Base-by-base conservation (phyloP, 1,284 basidiomycete genomes). In the Coriolopsis trogii region DNA sequence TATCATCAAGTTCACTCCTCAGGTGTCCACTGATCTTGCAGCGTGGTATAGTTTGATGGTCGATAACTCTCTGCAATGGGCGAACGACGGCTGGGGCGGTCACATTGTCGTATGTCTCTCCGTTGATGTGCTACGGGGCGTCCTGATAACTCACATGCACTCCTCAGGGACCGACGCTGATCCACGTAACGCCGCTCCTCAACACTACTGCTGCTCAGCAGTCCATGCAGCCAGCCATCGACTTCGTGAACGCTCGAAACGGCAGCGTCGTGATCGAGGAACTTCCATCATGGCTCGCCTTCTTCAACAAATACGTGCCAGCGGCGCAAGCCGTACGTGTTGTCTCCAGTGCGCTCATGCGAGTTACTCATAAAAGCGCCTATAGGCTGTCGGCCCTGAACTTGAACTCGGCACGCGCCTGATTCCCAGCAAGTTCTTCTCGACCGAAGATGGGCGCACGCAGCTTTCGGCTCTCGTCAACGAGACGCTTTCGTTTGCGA, bases 51-150 rank as follows among this genome's bases (percentile, higher is more conserved):
- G 42, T 12, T 63, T 76, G 13, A 55, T 74, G 28, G 61, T 71
- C 10, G 70, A 74, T 28, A 69, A 74, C 58, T 61, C 70, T 2
- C 57, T 70, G 15, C 59, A 63, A 47, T 78, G 75, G 76, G 73
- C 72, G 9, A 60, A 73, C 20, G 72, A 79, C 53, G 81, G 80
- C 18, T 82, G 80, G 80, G 80, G 81, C 33, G 79, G 78, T 6
- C 73, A 75, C 49, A 70, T 74, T 4, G 69, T 60, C 26, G 68
- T 73, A 24, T 52, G 70, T 49, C 5, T 24, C 25, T 13, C 4
- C 16, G 13, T 33, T 33, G 13, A 7, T 34, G n/a, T 34, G 10
- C 21, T 20, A 12, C 36, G 20, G 23, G 18, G 26, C 24, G 15
- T 30, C 7, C 6, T 5, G 13, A 3, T 24, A 33, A 23, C 16